These are phyloP conservation scores for Hylodesmum podocarpum DNA, from an alignment of 306 rosid species.

Conservation along the genomic window DNA sequence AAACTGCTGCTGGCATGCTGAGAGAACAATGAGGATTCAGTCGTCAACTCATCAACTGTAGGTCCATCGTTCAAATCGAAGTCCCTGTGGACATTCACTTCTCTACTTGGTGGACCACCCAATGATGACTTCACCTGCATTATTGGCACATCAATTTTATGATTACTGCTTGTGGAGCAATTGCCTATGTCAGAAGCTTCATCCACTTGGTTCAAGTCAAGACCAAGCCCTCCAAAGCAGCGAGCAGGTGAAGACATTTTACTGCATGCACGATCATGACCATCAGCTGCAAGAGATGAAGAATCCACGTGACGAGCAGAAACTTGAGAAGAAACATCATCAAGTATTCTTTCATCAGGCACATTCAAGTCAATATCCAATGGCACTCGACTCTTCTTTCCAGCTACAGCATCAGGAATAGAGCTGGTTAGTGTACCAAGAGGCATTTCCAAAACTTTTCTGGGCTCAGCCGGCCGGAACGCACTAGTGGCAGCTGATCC, in stretches of 20 bases:
- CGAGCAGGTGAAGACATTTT: constrained; percentile 34
- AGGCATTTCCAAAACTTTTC: constrained; percentile 50
- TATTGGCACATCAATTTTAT: constrained; percentile 38
- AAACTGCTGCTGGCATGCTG: constrained; percentile 48
- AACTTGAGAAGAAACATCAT: constrained; percentile 51
- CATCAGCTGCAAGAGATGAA: neutral
- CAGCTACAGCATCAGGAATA: constrained; percentile 27
- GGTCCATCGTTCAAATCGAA: constrained; percentile 85
- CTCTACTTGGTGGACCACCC: constrained; percentile 33
- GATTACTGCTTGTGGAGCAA: constrained; percentile 37
- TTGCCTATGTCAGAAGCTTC: constrained; percentile 56
- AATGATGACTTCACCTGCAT: constrained; percentile 39
- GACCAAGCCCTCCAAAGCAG: constrained; percentile 62
- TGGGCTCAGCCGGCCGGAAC: constrained; percentile 84
- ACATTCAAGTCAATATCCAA: constrained; percentile 72
- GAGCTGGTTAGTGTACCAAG: constrained; percentile 24
- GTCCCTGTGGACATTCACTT: constrained; percentile 43
- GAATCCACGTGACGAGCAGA: constrained; percentile 16
- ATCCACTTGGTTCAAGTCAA: constrained; percentile 65
- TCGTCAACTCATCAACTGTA: constrained; percentile 33
- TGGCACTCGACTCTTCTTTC: constrained; percentile 45
- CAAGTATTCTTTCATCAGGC: constrained; percentile 62
- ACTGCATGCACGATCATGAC: constrained; percentile 23
- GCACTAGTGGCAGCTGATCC: constrained; percentile 91
- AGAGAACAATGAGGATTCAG: constrained; percentile 40